These are phyloP conservation scores for Wickerhamomyces sp. DNA, from an alignment of 1,139 yeast species.

Conservation along the genomic window DNA sequence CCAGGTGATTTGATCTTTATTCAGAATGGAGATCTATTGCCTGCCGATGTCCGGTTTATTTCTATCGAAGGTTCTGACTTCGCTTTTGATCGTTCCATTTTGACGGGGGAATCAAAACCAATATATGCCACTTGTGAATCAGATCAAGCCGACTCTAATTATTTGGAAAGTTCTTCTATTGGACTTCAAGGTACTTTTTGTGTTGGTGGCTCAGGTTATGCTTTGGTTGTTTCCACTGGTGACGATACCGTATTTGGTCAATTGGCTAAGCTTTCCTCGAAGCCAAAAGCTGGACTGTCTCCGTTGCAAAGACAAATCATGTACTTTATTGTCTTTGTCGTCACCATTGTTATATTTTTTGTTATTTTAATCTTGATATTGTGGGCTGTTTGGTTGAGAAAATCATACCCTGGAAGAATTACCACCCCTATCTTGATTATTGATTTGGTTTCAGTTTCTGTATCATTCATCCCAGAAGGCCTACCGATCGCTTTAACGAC, in stretches of 20 bases:
- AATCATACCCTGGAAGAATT: slow-evolving; percentile 40
- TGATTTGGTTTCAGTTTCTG: slow-evolving; percentile 37
- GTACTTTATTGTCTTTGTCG: slow-evolving; percentile 39
- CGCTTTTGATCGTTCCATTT: slow-evolving; percentile 47
- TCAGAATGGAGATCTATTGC: slow-evolving; percentile 43
- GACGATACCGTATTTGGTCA: slow-evolving; percentile 45
- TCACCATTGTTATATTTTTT: slow-evolving; percentile 34
- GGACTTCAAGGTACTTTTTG: slow-evolving; percentile 49
- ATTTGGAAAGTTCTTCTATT: slow-evolving; percentile 40
- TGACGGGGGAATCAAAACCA: slow-evolving; percentile 52
- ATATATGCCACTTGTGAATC: slow-evolving; percentile 37
- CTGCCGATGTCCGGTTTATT: slow-evolving; percentile 43
- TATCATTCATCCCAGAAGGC: slow-evolving; percentile 54
- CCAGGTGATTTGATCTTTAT: slow-evolving; percentile 47
- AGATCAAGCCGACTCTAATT: slow-evolving; percentile 30
- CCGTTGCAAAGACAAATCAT: slow-evolving; percentile 44
- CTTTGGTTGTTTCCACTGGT: slow-evolving; percentile 44
- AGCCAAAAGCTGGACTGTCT: slow-evolving; percentile 35
- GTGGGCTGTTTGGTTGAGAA: slow-evolving; percentile 45
- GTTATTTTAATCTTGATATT: slow-evolving; percentile 38
- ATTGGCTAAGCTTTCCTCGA: slow-evolving; percentile 40
- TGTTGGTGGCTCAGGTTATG: slow-evolving; percentile 43
- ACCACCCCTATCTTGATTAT: slow-evolving; percentile 35
- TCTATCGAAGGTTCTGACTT: slow-evolving; percentile 35
- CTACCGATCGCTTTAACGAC: slow-evolving; percentile 51